Base-by-base conservation (phyloP, 495 filamentous ascomycete species). In the Annulohypoxylon maeteangense region DNA sequence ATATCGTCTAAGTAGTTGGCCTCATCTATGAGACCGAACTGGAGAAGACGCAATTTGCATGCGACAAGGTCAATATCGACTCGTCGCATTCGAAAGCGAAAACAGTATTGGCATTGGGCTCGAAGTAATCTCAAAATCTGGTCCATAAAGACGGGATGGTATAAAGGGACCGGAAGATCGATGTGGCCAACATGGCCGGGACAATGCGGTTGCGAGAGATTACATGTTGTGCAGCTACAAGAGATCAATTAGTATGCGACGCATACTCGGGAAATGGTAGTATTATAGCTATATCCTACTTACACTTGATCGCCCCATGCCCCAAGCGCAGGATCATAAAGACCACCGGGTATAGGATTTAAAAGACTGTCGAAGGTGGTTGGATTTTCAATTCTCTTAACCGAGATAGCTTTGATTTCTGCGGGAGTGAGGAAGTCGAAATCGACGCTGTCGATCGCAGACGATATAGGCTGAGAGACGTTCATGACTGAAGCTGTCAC, bases 121-220 rank as follows among this genome's bases (percentile, higher is more conserved):
- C 92, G 89, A 34, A 99, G 84, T 16, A 99, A 82, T 27, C 92
- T 89, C 57, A 94, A 86, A 57, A 92, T 83, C 78, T 97, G 95
- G 77, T 96, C 93, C 84, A 99, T 90, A 79, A 97, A 97, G 0
- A 92, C 90, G 23, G 93, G 91, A 81, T 98, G 95, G 77, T 98
- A 99, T 54, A 97, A 90, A 45, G 91, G 91, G 10, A 94, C 89
- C 3, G 96, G 94, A 25, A 99, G 88, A 70, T 97, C 93, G 78
- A 99, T 96, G 78, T 98, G 95, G 54, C 96, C 96, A 32, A 89
- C 86, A 82, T 99, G 96, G 65, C 96, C 96, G 8, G 95, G 93
- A 78, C 95, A 99, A 57, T 87, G 88, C 68, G 87, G 87, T 67
- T 87, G 88, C 70, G 88, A 88, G 71, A 94, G 84, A 69, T 93